phyloP scores from a whole-genome alignment of 192 early-diverging fungal species.

The Mortierella antarctica region DNA sequence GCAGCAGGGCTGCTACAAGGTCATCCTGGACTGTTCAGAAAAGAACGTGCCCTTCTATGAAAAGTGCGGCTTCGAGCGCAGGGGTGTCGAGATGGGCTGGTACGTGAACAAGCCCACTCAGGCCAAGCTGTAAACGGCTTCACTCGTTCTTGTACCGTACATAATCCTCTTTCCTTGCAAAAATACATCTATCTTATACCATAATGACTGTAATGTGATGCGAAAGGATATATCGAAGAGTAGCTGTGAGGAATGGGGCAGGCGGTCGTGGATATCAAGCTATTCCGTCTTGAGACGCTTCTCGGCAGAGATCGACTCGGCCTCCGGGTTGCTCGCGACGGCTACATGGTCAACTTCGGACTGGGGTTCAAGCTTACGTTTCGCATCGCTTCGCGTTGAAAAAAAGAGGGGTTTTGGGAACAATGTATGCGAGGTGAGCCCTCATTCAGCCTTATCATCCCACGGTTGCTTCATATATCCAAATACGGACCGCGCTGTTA shows the following conservation, averaged over 20 bases:
- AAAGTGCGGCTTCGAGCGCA: constrained; percentile 86
- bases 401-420: not conserved
- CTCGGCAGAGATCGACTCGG: constrained; percentile 16
- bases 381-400: constrained; percentile 19
- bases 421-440: too few species aligned
- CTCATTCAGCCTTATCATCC: too few species aligned
- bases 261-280: not conserved
- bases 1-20: constrained; percentile 85
- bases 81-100: constrained; percentile 77
- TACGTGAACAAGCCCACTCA: constrained; percentile 55
- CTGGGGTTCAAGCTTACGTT: constrained; percentile 28
- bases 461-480: not conserved
- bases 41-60: constrained; percentile 90
- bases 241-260: not conserved
- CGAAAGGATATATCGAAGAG: not conserved
- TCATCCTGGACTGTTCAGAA: constrained; percentile 69
- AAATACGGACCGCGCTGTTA: not conserved
- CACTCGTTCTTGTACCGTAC: not conserved
- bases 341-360: not conserved
- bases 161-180: not conserved
- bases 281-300: constrained; percentile 44
- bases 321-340: not conserved
- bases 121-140: constrained; percentile 25
- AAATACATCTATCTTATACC: not conserved
- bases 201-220: too few species aligned